Conservation (phyloP, 2,329 filamentous ascomycete species). For the Lasiodiplodia citricola region DNA sequence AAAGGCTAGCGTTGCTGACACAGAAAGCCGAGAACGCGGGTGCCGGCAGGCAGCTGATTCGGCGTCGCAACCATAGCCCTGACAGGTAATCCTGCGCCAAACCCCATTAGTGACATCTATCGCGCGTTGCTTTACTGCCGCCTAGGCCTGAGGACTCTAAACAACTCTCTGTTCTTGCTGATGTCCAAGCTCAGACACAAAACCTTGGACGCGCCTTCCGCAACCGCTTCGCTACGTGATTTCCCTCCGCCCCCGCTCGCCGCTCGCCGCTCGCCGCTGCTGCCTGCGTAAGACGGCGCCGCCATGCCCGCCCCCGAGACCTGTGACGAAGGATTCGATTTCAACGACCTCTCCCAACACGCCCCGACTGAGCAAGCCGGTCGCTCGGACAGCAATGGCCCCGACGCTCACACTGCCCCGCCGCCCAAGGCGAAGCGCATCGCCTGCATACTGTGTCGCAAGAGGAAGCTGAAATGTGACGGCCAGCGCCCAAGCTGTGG, state of each 20-base stretch:
- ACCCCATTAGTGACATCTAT: constrained; percentile 14
- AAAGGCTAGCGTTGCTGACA: background rate
- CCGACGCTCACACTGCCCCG: constrained; percentile 64
- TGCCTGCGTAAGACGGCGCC: constrained; percentile 7
- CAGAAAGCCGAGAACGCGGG: background rate
- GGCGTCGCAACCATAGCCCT: constrained; percentile 6
- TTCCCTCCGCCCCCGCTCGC: no score
- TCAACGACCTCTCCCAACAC: constrained; percentile 62
- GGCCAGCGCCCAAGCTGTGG: constrained; percentile 83
- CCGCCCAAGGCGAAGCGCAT: constrained; percentile 72
- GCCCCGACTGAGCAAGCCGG: constrained; percentile 42
- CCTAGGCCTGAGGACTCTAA: background rate
- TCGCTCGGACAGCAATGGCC: constrained; percentile 49
- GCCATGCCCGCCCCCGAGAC: constrained; percentile 14
- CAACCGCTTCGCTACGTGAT: background rate
- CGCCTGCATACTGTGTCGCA: constrained; percentile 91
- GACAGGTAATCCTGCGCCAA: constrained; percentile 4
- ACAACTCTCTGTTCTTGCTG: background rate
- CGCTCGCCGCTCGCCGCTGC: background rate
- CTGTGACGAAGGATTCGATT: constrained; percentile 35
- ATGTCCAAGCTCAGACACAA: background rate
- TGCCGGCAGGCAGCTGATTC: constrained; percentile 3
- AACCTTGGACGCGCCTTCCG: background rate
- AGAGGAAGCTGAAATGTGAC: constrained; percentile 90
- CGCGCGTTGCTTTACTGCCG: constrained; percentile 9